Conservation (phyloP, 345 rosid species). For the Raphanus raphanistrum region DNA sequence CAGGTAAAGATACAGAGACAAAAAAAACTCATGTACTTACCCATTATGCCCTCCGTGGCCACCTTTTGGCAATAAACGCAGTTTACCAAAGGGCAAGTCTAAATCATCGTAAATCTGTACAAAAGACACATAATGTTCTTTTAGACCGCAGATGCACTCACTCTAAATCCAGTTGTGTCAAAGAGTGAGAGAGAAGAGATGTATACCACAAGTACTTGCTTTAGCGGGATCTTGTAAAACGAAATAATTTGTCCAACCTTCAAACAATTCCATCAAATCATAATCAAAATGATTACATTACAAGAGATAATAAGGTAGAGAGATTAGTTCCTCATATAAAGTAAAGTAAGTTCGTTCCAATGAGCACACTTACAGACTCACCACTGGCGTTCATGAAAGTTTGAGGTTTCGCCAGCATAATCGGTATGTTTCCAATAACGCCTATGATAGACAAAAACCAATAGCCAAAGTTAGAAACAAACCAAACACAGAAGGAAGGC, state of each 20-base stretch:
- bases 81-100: constrained; percentile 87
- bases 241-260: constrained; percentile 88
- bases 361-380: constrained; percentile 84
- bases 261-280: constrained; percentile 29
- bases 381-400: constrained; percentile 96
- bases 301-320: neutral
- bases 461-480: constrained; percentile 1
- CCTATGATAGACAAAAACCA: constrained; percentile 47
- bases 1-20: neutral
- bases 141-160: neutral
- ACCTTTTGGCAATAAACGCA: constrained; percentile 93
- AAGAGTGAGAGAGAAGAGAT: constrained; percentile 15
- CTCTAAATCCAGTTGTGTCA: neutral
- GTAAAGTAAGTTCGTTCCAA: neutral
- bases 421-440: constrained; percentile 70
- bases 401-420: constrained; percentile 94
- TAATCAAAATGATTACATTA: constrained; percentile 5
- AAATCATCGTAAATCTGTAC: constrained; percentile 85
- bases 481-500: neutral
- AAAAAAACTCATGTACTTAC: constrained; percentile 38
- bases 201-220: constrained; percentile 90
- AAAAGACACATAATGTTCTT: constrained; percentile 7
- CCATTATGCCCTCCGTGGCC: constrained; percentile 99
- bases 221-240: constrained; percentile 83
- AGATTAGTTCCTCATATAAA: neutral